Percentiles rank a stretch among this genome's conserved stretches.
These are phyloP conservation scores for Thecaphora thlaspeos DNA, from an alignment of 1,284 basidiomycete genomes.

Conservation along the genomic window DNA sequence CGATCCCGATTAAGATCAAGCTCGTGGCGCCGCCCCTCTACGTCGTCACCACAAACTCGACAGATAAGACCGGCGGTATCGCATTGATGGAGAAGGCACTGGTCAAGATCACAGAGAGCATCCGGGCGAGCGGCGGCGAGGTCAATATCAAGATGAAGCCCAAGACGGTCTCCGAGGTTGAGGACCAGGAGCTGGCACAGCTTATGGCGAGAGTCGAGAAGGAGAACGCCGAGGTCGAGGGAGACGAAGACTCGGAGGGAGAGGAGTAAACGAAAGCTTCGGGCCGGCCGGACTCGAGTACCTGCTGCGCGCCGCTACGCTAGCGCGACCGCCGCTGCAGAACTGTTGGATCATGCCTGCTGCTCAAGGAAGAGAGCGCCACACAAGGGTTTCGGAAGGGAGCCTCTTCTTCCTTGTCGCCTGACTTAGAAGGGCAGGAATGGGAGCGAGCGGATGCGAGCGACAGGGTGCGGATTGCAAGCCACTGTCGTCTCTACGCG, in stretches of 20 bases:
- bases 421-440: no score
- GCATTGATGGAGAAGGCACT: conserved; percentile 91
- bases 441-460: no score
- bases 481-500: no score
- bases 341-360: no score
- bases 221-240: conserved; percentile 57
- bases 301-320: no score
- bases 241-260: conserved; percentile 52
- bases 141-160: conserved; percentile 93
- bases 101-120: conserved; percentile 79
- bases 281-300: not conserved
- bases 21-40: conserved; percentile 95
- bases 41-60: conserved; percentile 91
- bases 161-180: conserved; percentile 56
- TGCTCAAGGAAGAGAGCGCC: no score
- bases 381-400: no score
- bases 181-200: conserved; percentile 57
- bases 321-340: no score
- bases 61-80: conserved; percentile 92
- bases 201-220: conserved; percentile 57
- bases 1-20: conserved; percentile 95
- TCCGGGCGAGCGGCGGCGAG: conserved; percentile 73
- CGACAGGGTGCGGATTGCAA: no score
- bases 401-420: no score
- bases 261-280: conserved; percentile 12